phyloP scores from a whole-genome alignment of 2,329 filamentous ascomycete species.

The Exophiala viscosa region DNA sequence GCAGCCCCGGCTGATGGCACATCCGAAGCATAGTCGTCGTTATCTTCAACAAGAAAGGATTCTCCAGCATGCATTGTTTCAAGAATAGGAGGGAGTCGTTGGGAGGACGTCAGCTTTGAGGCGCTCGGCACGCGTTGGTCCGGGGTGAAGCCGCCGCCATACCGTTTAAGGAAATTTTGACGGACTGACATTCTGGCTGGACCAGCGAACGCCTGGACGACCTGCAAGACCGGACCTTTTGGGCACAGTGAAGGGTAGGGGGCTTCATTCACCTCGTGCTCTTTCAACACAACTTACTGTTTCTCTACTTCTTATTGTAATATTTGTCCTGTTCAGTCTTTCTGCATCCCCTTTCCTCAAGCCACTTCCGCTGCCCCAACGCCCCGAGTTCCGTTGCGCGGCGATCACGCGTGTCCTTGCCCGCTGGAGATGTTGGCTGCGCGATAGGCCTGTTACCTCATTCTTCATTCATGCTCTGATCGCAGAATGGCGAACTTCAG shows the following conservation, averaged over 20 bases:
- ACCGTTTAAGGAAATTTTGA: neutral
- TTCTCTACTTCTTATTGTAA: neutral
- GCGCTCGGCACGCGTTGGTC: slow-evolving; percentile 3
- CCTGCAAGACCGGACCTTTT: too few species aligned
- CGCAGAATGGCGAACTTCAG: slow-evolving; percentile 1
- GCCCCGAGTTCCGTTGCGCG: neutral
- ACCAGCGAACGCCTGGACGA: too few species aligned
- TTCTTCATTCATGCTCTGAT: neutral
- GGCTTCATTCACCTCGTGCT: neutral
- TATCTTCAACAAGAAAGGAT: neutral
- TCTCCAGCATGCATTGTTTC: slow-evolving; percentile 19
- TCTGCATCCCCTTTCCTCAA: too few species aligned
- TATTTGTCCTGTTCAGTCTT: too few species aligned
- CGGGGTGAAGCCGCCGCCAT: neutral
- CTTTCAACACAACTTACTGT: neutral
- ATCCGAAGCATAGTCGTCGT: slow-evolving; percentile 13
- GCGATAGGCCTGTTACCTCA: slow-evolving; percentile 6
- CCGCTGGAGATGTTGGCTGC: slow-evolving; percentile 17
- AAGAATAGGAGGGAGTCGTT: slow-evolving; percentile 2
- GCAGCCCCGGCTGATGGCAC: slow-evolving; percentile 9
- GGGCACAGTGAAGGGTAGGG: too few species aligned
- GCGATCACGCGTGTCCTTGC: neutral
- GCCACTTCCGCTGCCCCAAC: neutral
- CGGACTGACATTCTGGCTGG: neutral
- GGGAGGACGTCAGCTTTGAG: slow-evolving; percentile 8